phyloP scores from a whole-genome alignment of 495 filamentous ascomycete genomes.

The Podospora appendiculata region DNA sequence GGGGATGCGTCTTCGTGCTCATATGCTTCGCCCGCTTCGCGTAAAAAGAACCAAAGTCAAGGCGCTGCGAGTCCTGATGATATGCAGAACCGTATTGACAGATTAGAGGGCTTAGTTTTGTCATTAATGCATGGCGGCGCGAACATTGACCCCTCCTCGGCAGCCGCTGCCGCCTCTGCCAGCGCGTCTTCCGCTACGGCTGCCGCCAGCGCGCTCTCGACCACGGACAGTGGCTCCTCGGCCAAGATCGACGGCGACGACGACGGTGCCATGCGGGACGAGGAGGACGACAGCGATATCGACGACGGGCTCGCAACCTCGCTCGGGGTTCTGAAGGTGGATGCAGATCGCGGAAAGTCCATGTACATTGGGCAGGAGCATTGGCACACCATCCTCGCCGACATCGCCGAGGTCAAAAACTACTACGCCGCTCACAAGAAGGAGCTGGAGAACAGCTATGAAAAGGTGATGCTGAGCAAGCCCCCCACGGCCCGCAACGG shows the following conservation, averaged over 20 bases:
- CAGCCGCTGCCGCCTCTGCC: conserved; percentile 17
- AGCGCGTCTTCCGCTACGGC: conserved; percentile 53
- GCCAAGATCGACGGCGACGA: conserved; percentile 43
- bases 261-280: conserved; percentile 44
- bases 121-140: conserved; percentile 91
- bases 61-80: conserved; percentile 70
- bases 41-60: conserved; percentile 68
- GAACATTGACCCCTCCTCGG: conserved; percentile 32
- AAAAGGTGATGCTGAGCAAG: conserved; percentile 58
- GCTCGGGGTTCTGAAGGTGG: conserved; percentile 82
- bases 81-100: conserved; percentile 98
- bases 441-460: conserved; percentile 48
- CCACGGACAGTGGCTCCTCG: conserved; percentile 56
- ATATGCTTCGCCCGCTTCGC: conserved; percentile 72
- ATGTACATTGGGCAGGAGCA: conserved; percentile 84
- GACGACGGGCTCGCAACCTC: conserved; percentile 74
- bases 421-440: conserved; percentile 61
- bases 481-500: conserved; percentile 49
- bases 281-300: conserved; percentile 67
- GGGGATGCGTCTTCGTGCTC: conserved; percentile 77
- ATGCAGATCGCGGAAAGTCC: conserved; percentile 68
- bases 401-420: conserved; percentile 90
- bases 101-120: conserved; percentile 87
- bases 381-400: conserved; percentile 80
- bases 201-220: conserved; percentile 56